A percentile compares a stretch with the other conserved stretches of the same genome.
These are phyloP conservation scores for Saturnispora sekii DNA, from an alignment of 805 yeast species.

Conservation along the genomic window DNA sequence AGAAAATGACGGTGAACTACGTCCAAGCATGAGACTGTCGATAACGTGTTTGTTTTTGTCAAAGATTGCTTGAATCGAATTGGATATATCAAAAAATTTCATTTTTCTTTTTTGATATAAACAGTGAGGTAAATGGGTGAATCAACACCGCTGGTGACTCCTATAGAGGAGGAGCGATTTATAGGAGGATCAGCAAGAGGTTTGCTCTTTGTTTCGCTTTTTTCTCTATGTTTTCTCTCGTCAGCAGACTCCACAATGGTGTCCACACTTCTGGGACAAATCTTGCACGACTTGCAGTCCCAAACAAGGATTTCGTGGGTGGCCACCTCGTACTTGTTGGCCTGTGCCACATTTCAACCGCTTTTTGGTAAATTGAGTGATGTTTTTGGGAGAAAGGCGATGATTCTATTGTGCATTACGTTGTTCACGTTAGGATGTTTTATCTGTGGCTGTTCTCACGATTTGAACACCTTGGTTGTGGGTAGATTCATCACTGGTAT, in stretches of 20 bases:
- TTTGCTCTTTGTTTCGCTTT: slow-evolving; percentile 9
- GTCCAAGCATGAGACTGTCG: no score
- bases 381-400: slow-evolving; percentile 38
- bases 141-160: slow-evolving; percentile 5
- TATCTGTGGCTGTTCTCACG: slow-evolving; percentile 31
- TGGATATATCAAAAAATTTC: no score
- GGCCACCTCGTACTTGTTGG: slow-evolving; percentile 31
- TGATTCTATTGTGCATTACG: slow-evolving; percentile 25
- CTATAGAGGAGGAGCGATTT: neutral
- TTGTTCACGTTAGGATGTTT: slow-evolving; percentile 31
- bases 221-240: slow-evolving; percentile 29
- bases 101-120: no score
- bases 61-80: no score
- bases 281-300: slow-evolving; percentile 40
- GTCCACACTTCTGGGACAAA: slow-evolving; percentile 38
- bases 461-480: slow-evolving; percentile 34
- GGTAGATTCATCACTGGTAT: slow-evolving; percentile 70
- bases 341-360: slow-evolving; percentile 41
- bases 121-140: slow-evolving; percentile 1
- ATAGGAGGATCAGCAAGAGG: neutral
- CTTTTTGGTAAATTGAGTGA: slow-evolving; percentile 43
- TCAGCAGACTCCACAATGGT: slow-evolving; percentile 45
- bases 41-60: no score
- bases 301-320: slow-evolving; percentile 32
- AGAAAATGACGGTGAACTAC: no score